A percentile compares a stretch with the other conserved stretches of the same genome.
phyloP scores from a whole-genome alignment of 2,329 filamentous ascomycete genomes.

The Dactylellina sp. region DNA sequence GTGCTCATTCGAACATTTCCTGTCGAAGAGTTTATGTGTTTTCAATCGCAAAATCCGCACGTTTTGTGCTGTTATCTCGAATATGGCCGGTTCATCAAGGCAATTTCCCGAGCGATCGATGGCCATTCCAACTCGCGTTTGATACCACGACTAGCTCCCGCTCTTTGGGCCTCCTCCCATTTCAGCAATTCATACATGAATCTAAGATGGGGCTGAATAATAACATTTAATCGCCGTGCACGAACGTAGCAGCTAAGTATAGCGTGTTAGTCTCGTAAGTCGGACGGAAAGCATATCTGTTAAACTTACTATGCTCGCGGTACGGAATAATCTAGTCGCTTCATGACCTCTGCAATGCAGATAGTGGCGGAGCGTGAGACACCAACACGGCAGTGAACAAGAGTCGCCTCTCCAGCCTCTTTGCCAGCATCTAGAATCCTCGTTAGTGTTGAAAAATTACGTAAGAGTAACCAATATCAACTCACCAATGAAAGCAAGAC shows the following conservation, averaged over 20 bases:
- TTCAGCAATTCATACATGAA: conserved; percentile 96
- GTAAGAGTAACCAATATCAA: conserved; percentile 54
- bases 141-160: conserved; percentile 67
- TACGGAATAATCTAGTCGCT: conserved; percentile 80
- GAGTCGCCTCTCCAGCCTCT: conserved; percentile 79
- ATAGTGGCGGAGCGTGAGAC: conserved; percentile 96
- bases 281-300: conserved; percentile 1
- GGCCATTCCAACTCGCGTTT: conserved; percentile 91
- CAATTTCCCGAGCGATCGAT: conserved; percentile 87
- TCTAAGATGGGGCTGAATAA: conserved; percentile 94
- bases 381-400: conserved; percentile 96
- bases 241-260: conserved; percentile 81
- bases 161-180: conserved; percentile 85
- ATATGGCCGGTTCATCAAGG: conserved; percentile 95
- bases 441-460: conserved; percentile 43
- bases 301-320: conserved; percentile 81
- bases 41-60: conserved; percentile 5
- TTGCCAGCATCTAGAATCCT: conserved; percentile 78
- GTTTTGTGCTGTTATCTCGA: conserved; percentile 69
- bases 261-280: not conserved
- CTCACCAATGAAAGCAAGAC: conserved; percentile 91
- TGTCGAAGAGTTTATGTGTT: conserved; percentile 8
- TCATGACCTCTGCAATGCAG: conserved; percentile 99
- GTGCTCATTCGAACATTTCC: conserved; percentile 8
- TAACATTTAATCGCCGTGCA: conserved; percentile 91